Conservation (phyloP, 306 rosid genomes). For the Inga laurina region DNA sequence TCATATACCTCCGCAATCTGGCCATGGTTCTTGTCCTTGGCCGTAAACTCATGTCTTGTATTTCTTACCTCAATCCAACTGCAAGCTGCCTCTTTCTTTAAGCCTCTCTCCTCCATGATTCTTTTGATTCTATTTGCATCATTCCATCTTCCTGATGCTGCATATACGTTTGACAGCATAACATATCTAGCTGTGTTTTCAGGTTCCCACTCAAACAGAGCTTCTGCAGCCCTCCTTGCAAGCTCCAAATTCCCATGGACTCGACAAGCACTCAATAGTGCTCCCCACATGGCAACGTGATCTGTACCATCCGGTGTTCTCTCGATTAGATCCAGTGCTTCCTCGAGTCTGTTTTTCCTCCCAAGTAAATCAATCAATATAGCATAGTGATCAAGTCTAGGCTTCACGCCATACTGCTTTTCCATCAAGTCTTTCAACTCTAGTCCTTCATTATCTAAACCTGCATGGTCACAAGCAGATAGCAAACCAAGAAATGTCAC, state of each 20-base stretch:
- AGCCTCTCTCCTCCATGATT: conserved; percentile 49
- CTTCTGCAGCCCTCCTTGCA: conserved; percentile 59
- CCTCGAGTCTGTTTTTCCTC: conserved; percentile 57
- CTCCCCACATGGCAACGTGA: conserved; percentile 65
- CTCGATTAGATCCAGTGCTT: conserved; percentile 51
- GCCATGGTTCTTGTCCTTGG: conserved; percentile 51
- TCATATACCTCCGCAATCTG: conserved; percentile 51
- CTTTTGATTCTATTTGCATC: conserved; percentile 52
- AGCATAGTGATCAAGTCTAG: conserved; percentile 58
- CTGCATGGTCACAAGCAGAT: conserved; percentile 66
- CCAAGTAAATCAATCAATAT: conserved; percentile 64
- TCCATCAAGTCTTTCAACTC: conserved; percentile 52
- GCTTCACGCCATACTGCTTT: conserved; percentile 40
- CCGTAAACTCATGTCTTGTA: conserved; percentile 50
- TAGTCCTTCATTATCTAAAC: conserved; percentile 53
- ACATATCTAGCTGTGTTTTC: conserved; percentile 62
- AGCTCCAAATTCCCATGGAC: conserved; percentile 55
- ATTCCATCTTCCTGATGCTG: conserved; percentile 57
- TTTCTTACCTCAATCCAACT: conserved; percentile 68
- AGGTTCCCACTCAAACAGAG: conserved; percentile 60
- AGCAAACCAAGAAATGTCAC: conserved; percentile 63
- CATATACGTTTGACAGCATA: conserved; percentile 66
- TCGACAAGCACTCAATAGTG: conserved; percentile 60
- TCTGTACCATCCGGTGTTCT: conserved; percentile 41
- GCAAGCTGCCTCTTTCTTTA: conserved; percentile 57